These are phyloP conservation scores for Ulvella scutata DNA, from an alignment of 139 green algal species.

Conservation along the genomic window DNA sequence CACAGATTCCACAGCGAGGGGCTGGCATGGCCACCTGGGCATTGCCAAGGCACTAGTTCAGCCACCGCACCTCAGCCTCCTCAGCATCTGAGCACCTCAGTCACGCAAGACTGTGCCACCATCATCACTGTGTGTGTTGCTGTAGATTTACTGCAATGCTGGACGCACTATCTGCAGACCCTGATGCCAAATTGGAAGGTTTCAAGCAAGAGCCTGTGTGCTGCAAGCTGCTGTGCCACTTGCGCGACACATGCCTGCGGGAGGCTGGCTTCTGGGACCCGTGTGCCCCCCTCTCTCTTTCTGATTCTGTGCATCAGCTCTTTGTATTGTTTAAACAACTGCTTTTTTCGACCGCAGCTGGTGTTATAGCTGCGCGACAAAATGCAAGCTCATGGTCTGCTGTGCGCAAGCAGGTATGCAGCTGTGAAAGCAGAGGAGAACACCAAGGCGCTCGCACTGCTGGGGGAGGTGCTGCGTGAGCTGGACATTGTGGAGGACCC, in stretches of 20 bases:
- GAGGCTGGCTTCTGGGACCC: constrained; percentile 44
- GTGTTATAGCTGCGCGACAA: too few species aligned
- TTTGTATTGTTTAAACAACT: too few species aligned
- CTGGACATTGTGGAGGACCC: constrained; percentile 13
- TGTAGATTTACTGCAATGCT: constrained; percentile 15
- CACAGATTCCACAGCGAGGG: too few species aligned
- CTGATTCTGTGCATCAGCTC: too few species aligned
- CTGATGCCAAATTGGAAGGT: constrained; percentile 10
- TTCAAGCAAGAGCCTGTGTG: constrained; percentile 14
- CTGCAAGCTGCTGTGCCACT: constrained; percentile 19
- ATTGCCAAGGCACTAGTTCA: too few species aligned
- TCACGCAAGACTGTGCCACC: neutral
- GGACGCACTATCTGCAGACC: constrained; percentile 16
- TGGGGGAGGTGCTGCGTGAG: constrained; percentile 26
- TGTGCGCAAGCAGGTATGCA: too few species aligned
- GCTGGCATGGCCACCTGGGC: too few species aligned
- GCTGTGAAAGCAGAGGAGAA: constrained; percentile 60
- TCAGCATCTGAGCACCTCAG: neutral
- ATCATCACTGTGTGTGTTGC: constrained; percentile 10
- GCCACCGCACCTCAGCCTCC: neutral
- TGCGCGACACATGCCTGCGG: constrained; percentile 18
- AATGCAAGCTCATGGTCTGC: too few species aligned
- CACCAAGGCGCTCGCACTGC: constrained; percentile 40
- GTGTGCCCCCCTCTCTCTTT: too few species aligned
- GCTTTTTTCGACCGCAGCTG: too few species aligned